Evolutionary conservation across 1,139 yeast species (phyloP).

Genomic region (Candida tetrigidarum): DNA sequence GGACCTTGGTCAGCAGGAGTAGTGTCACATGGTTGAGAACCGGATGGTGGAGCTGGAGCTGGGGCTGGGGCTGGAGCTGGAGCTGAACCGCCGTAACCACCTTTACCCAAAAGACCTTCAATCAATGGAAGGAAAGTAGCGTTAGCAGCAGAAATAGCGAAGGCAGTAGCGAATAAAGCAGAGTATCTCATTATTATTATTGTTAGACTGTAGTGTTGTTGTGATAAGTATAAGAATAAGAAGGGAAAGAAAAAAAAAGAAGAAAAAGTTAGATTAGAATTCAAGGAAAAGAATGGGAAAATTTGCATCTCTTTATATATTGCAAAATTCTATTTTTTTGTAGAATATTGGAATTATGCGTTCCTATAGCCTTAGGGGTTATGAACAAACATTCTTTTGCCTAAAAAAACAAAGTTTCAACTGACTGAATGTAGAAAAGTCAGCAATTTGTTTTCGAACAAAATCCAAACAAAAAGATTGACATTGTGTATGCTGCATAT

Average conservation of each 20-base stretch:
- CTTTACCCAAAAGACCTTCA: background rate
- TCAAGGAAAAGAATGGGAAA: background rate
- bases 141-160: slow-evolving; percentile 2
- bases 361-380: too few relatives aligned
- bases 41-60: background rate
- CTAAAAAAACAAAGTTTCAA: background rate
- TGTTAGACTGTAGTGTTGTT: background rate
- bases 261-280: background rate
- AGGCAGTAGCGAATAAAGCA: background rate
- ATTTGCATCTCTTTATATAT: background rate
- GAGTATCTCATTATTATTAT: background rate
- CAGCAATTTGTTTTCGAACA: background rate
- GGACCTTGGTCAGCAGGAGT: background rate
- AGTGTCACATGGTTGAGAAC: background rate
- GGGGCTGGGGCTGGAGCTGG: background rate
- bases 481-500: background rate
- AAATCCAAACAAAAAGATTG: background rate
- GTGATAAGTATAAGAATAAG: background rate
- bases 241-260: background rate
- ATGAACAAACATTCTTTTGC: too few relatives aligned
- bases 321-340: background rate
- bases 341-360: too few relatives aligned
- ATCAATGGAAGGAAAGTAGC: slow-evolving; percentile 1
- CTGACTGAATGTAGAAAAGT: background rate
- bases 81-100: background rate